phyloP scores from a whole-genome alignment of 805 yeast species.

The Metschnikowia vanudenii region DNA sequence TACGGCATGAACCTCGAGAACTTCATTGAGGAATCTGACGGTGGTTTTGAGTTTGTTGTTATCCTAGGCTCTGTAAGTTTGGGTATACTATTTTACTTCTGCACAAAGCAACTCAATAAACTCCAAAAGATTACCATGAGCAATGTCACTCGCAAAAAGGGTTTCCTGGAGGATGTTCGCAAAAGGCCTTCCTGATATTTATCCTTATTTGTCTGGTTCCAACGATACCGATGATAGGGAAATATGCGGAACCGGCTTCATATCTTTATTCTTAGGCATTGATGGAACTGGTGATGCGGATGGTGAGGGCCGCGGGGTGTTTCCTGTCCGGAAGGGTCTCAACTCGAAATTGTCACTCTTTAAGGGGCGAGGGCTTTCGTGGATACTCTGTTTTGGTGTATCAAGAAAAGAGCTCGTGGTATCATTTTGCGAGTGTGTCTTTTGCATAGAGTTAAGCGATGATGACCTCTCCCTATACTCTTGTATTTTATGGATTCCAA shows the following conservation, averaged over 20 bases:
- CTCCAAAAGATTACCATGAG: constrained; percentile 75
- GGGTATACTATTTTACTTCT: constrained; percentile 47
- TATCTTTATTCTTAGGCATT: neutral
- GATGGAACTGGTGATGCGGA: constrained; percentile 31
- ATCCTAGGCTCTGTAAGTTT: constrained; percentile 44
- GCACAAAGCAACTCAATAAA: constrained; percentile 57
- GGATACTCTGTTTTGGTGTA: neutral
- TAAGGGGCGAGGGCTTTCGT: constrained; percentile 3
- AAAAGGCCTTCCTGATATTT: neutral
- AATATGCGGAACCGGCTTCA: neutral
- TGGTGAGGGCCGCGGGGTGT: constrained; percentile 43
- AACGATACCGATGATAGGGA: neutral
- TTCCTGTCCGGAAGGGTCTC: constrained; percentile 42
- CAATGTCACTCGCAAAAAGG: constrained; percentile 27
- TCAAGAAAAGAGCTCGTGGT: neutral
- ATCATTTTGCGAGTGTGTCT: neutral
- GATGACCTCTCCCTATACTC: constrained; percentile 6
- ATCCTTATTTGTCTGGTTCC: constrained; percentile 1
- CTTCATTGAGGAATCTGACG: constrained; percentile 77
- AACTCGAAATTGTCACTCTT: constrained; percentile 33
- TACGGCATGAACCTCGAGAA: constrained; percentile 97
- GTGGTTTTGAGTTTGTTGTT: constrained; percentile 58
- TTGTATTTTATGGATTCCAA: constrained; percentile 22
- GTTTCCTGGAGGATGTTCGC: constrained; percentile 8
- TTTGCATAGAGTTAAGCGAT: neutral